These are phyloP conservation scores for Podaxis pistillaris DNA, from an alignment of 768 basidiomycete genomes.

Conservation along the genomic window DNA sequence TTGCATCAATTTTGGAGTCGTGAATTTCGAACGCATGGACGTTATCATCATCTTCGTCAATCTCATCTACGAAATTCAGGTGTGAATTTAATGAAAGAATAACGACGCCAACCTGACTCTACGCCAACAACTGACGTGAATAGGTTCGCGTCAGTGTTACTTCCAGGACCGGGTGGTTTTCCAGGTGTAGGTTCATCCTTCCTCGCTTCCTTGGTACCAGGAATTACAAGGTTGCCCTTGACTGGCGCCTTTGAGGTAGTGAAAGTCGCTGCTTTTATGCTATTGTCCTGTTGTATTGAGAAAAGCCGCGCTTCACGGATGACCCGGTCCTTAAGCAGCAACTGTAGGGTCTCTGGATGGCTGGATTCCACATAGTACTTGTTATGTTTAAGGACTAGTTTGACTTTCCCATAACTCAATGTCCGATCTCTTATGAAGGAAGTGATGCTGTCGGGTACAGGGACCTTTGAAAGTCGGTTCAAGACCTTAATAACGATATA, in stretches of 20 bases:
- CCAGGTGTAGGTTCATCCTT: constrained; percentile 49
- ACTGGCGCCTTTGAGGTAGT: constrained; percentile 82
- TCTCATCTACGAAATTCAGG: constrained; percentile 63
- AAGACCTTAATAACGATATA: constrained; percentile 53
- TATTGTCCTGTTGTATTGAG: constrained; percentile 65
- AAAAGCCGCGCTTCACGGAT: constrained; percentile 84
- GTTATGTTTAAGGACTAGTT: constrained; percentile 97
- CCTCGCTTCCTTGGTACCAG: constrained; percentile 78
- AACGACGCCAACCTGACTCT: constrained; percentile 62
- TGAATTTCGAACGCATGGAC: constrained; percentile 97
- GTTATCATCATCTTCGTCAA: constrained; percentile 96
- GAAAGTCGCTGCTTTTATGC: constrained; percentile 73
- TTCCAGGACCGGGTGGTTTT: constrained; percentile 26
- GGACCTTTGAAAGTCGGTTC: constrained; percentile 85
- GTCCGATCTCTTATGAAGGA: constrained; percentile 92
- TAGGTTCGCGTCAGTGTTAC: constrained; percentile 65
- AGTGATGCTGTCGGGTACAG: constrained; percentile 84
- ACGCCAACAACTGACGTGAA: constrained; percentile 97
- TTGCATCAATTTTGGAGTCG: constrained; percentile 89
- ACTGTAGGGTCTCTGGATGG: constrained; percentile 89
- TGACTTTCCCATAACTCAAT: constrained; percentile 96
- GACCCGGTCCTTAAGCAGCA: constrained; percentile 79
- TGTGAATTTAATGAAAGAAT: background rate
- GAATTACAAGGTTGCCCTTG: constrained; percentile 80
- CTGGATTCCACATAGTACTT: constrained; percentile 96